These are phyloP conservation scores for Solanum bukasovii DNA, from an alignment of 257 asterid genomes.

Conservation along the genomic window DNA sequence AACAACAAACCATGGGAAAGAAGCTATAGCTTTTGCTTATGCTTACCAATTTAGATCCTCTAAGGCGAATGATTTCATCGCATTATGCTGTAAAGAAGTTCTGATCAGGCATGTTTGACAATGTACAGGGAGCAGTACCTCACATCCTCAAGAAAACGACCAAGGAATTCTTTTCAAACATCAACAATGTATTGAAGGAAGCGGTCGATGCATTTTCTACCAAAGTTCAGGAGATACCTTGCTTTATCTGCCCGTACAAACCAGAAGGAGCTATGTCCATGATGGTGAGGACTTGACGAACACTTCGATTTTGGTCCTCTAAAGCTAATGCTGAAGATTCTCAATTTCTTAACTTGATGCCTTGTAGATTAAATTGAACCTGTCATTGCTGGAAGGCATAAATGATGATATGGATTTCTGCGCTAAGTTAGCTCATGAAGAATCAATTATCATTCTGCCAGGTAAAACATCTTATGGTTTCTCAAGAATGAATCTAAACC, in stretches of 20 bases:
- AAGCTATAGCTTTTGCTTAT: background rate
- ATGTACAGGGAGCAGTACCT: constrained; percentile 51
- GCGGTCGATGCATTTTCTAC: constrained; percentile 36
- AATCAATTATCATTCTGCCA: constrained; percentile 51
- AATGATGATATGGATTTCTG: constrained; percentile 57
- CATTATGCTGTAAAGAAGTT: background rate
- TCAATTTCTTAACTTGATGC: background rate
- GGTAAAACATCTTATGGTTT: constrained; percentile 19
- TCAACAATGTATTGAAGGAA: constrained; percentile 31
- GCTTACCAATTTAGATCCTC: background rate
- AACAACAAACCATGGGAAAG: background rate
- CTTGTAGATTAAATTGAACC: constrained; percentile 40
- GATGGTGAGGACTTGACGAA: constrained; percentile 24
- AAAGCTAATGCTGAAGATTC: background rate
- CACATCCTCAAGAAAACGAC: constrained; percentile 45
- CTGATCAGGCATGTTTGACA: background rate
- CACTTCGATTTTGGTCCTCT: background rate
- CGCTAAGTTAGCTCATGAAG: constrained; percentile 55
- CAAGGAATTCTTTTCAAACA: constrained; percentile 29
- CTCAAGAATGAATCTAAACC: background rate
- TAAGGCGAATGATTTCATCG: background rate
- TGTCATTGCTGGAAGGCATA: constrained; percentile 29
- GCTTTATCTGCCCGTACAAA: constrained; percentile 28
- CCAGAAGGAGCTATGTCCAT: constrained; percentile 70
- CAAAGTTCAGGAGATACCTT: constrained; percentile 34